Percentiles rank a stretch among this genome's conserved stretches.
phyloP scores from a whole-genome alignment of 768 basidiomycete genomes.

The Tulasnella sp. region DNA sequence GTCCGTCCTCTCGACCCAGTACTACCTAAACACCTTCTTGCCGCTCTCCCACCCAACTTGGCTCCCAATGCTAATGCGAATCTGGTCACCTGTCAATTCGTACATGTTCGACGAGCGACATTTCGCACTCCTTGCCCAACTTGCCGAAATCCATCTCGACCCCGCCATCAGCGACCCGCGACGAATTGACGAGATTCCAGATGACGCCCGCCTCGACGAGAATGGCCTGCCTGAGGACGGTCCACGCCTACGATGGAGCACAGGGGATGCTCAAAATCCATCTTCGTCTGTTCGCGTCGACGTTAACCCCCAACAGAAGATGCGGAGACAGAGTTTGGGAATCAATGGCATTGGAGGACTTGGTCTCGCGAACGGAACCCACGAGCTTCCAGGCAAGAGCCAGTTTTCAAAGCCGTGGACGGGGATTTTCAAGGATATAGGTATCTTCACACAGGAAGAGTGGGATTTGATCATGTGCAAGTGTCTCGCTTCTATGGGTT shows the following conservation, averaged over 20 bases:
- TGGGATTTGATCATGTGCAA: constrained; percentile 29
- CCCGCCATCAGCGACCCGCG: constrained; percentile 53
- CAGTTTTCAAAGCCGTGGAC: not conserved
- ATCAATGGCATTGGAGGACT: constrained; percentile 4
- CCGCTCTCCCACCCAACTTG: constrained; percentile 80
- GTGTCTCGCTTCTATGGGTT: constrained; percentile 27
- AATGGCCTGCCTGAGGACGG: constrained; percentile 15
- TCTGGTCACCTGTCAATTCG: constrained; percentile 64
- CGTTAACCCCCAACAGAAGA: not conserved
- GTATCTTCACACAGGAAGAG: constrained; percentile 27
- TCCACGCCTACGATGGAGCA: constrained; percentile 20
- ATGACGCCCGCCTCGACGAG: constrained; percentile 57
- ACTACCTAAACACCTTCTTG: constrained; percentile 80
- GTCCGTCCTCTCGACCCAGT: constrained; percentile 76
- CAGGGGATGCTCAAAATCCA: not conserved
- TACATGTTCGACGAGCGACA: constrained; percentile 62
- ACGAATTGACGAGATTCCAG: constrained; percentile 51
- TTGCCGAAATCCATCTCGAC: constrained; percentile 75
- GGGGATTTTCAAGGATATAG: constrained; percentile 32
- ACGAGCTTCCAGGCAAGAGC: constrained; percentile 28
- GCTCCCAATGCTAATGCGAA: constrained; percentile 62
- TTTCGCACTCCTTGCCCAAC: constrained; percentile 62
- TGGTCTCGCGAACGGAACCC: constrained; percentile 28
- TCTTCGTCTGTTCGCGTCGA: not conserved
- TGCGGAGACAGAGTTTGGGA: not conserved